Conservation (phyloP, 164 flowering plant species). For the Magnolia changhungtana region DNA sequence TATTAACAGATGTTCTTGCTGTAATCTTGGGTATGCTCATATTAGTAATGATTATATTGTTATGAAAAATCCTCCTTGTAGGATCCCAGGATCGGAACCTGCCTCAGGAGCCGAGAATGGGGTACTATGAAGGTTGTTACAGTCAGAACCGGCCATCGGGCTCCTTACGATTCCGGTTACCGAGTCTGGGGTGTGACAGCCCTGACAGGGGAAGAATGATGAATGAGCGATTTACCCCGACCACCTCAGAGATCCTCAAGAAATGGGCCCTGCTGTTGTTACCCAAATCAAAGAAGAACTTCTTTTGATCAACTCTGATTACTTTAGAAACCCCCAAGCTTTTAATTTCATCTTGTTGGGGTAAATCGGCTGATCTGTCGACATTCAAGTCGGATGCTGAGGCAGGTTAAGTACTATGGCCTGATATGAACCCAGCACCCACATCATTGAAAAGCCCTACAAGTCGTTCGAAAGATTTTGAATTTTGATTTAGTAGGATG, state of each 20-base stretch:
- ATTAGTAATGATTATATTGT: too few species aligned
- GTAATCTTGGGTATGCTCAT: too few species aligned
- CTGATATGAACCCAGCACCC: slow-evolving; percentile 94
- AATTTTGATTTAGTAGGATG: slow-evolving; percentile 59
- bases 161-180: too few species aligned
- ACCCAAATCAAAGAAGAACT: slow-evolving; percentile 94
- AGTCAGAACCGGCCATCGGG: too few species aligned
- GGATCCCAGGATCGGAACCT: too few species aligned
- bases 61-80: too few species aligned
- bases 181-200: too few species aligned
- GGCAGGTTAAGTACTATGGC: slow-evolving; percentile 64
- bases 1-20: too few species aligned
- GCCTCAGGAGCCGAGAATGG: too few species aligned
- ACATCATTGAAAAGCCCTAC: slow-evolving; percentile 94
- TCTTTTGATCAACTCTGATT: slow-evolving; percentile 87
- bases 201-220: slow-evolving; percentile 88
- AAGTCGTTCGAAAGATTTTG: slow-evolving; percentile 72
- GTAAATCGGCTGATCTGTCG: slow-evolving; percentile 63
- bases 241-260: slow-evolving; percentile 88
- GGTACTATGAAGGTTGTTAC: too few species aligned
- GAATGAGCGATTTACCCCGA: slow-evolving; percentile 87
- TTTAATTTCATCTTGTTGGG: slow-evolving; percentile 61
- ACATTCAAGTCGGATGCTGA: slow-evolving; percentile 61
- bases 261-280: slow-evolving; percentile 92
- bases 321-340: slow-evolving; percentile 73